These are phyloP conservation scores for Corymbia calophylla DNA, from an alignment of 441 rosid genomes.

Conservation along the genomic window DNA sequence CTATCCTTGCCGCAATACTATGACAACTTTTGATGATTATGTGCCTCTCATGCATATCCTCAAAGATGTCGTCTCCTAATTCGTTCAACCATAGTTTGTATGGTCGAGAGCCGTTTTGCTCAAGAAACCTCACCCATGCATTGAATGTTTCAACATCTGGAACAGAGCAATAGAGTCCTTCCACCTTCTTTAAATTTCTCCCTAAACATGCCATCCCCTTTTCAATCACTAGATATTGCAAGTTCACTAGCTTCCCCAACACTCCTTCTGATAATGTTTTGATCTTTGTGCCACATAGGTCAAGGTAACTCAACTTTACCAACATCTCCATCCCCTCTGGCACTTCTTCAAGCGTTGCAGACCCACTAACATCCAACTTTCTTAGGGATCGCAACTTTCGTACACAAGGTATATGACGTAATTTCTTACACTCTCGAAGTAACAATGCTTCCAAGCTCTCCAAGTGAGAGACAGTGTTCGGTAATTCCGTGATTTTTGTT, in stretches of 20 bases:
- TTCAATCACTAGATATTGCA: neutral
- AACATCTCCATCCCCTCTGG: neutral
- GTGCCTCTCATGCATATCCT: rapidly evolving
- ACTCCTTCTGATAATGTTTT: rapidly evolving
- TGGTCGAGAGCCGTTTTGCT: rapidly evolving
- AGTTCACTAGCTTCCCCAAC: neutral
- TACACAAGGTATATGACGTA: rapidly evolving
- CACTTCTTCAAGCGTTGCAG: neutral
- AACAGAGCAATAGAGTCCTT: neutral
- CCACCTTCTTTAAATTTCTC: rapidly evolving
- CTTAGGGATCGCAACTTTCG: rapidly evolving
- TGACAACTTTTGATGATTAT: neutral
- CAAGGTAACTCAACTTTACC: neutral
- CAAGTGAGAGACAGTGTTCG: neutral
- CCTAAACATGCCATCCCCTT: rapidly evolving
- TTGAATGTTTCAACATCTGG: neutral
- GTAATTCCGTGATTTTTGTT: rapidly evolving
- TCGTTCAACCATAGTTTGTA: neutral
- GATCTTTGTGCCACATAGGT: rapidly evolving
- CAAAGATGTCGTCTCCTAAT: rapidly evolving
- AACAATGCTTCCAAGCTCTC: neutral
- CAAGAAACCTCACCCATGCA: rapidly evolving
- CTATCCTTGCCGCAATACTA: neutral
- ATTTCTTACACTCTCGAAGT: rapidly evolving
- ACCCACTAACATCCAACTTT: rapidly evolving